A percentile compares a stretch with the other conserved stretches of the same genome.
Evolutionary conservation across 2,329 filamentous ascomycete species (phyloP).

Genomic region (Dothiorella sarmentorum): DNA sequence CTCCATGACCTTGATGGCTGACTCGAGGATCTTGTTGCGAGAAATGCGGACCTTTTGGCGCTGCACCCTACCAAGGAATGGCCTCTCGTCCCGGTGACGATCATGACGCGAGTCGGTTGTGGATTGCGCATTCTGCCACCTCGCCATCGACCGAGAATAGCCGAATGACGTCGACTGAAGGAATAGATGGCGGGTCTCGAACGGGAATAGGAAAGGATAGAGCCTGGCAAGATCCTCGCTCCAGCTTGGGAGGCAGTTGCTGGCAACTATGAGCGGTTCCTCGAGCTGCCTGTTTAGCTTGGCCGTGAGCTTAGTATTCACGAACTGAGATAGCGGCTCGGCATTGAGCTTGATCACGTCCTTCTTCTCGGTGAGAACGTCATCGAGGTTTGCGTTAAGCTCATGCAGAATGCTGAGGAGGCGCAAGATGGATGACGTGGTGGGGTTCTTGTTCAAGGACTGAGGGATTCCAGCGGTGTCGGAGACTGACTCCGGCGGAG

Average conservation of each 20-base stretch:
- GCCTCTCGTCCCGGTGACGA: slow-evolving; percentile 79
- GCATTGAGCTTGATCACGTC: slow-evolving; percentile 66
- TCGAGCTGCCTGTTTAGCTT: slow-evolving; percentile 96
- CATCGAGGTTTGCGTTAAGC: slow-evolving; percentile 88
- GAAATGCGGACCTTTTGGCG: slow-evolving; percentile 98
- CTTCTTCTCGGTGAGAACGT: slow-evolving; percentile 77
- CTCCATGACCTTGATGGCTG: slow-evolving; percentile 97
- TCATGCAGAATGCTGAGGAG: slow-evolving; percentile 88
- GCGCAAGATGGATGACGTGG: slow-evolving; percentile 81
- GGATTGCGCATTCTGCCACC: slow-evolving; percentile 90
- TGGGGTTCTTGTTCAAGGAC: slow-evolving; percentile 78
- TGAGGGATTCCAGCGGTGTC: slow-evolving; percentile 64
- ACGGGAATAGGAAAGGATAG: slow-evolving; percentile 96
- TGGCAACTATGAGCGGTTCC: slow-evolving; percentile 93
- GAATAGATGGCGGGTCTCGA: slow-evolving; percentile 95
- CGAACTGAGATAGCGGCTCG: slow-evolving; percentile 88
- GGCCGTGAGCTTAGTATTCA: slow-evolving; percentile 96
- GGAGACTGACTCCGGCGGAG: slow-evolving; percentile 48
- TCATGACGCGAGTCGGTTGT: slow-evolving; percentile 78
- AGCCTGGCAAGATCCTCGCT: slow-evolving; percentile 89
- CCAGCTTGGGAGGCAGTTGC: slow-evolving; percentile 93
- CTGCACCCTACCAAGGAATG: slow-evolving; percentile 86
- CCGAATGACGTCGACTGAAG: slow-evolving; percentile 97
- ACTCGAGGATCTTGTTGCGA: slow-evolving; percentile 89
- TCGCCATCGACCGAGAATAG: slow-evolving; percentile 93